Evolutionary conservation across 225 moss, liverwort and hornwort genomes (phyloP), one percentile per base, ranked within the genome.

Genomic region (Straminergon stramineum): DNA sequence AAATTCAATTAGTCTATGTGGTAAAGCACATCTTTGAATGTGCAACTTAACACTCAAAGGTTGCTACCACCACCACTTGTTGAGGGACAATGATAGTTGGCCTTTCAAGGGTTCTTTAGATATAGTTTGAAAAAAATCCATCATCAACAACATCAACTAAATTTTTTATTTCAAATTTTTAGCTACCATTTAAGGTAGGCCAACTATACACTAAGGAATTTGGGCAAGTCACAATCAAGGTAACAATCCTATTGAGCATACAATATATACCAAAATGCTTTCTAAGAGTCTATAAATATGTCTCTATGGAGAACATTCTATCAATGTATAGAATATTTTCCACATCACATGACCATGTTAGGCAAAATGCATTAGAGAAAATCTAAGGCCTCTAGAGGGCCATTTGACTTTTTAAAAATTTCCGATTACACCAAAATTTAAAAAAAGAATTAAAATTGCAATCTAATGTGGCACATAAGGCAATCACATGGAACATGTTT

Each of bases 301-400:
- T 39, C 39, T 70, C 26, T 0, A 0, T 15, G 5, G 15, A 24
- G 8, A 41, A 70, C 5, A 24, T 70, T 69, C 5, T 70, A 15
- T 70, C 7, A 48, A 9, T 39, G 3, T 0, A 26, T 70, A 1
- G 5, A n/a, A n/a, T n/a, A 13, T 13, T n/a, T 37, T 69, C 22
- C 5, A 69, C 22, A 69, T n/a, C 19, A n/a, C 9, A 23, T n/a
- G 23, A 13, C 7, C 4, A 23, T 13, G 1, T n/a, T 22, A 69
- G 22, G 7, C 22, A 69, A 69, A 12, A 32, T 32, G 5, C 65
- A 65, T 32, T 17, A 32, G 9, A 16, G 8, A 65, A 65, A 65
- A 65, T 65, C 2, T 17, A 1, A 17, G 8, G 15, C 8, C 17
- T 65, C 0, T 32, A 0, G 2, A 65, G 1, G 17, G 17, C 9